These are phyloP conservation scores for Salmacisia buchloeana DNA, from an alignment of 1,284 basidiomycete genomes.

Conservation along the genomic window DNA sequence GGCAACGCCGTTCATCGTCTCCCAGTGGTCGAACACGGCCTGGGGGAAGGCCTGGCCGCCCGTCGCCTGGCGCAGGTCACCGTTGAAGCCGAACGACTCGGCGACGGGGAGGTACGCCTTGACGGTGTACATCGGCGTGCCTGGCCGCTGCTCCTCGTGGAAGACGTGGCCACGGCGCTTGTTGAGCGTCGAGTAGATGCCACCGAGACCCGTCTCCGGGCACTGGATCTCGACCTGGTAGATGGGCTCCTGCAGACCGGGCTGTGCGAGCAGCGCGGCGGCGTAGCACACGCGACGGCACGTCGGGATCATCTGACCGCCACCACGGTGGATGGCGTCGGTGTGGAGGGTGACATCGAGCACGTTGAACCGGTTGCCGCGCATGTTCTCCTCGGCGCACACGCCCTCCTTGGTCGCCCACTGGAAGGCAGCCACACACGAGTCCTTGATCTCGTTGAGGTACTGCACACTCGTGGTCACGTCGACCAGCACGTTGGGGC, in stretches of 20 bases:
- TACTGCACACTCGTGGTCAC: constrained; percentile 89
- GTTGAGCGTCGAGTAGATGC: constrained; percentile 91
- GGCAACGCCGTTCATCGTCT: constrained; percentile 69
- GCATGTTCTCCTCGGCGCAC: constrained; percentile 94
- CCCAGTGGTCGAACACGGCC: constrained; percentile 71
- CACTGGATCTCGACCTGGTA: constrained; percentile 98
- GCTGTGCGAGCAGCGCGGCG: constrained; percentile 82
- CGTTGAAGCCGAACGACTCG: constrained; percentile 99
- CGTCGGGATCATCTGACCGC: constrained; percentile 95
- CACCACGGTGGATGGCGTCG: constrained; percentile 99
- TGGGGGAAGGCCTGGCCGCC: constrained; percentile 98
- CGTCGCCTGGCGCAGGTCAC: constrained; percentile 84
- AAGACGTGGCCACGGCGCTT: constrained; percentile 98
- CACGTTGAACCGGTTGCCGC: constrained; percentile 93
- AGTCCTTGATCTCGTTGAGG: constrained; percentile 93
- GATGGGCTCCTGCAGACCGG: constrained; percentile 91
- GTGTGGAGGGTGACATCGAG: constrained; percentile 95
- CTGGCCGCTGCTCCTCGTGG: constrained; percentile 91
- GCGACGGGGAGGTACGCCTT: constrained; percentile 96
- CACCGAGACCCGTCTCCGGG: constrained; percentile 94
- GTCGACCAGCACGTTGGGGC: constrained; percentile 94
- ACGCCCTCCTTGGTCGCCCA: constrained; percentile 88
- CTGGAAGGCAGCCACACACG: constrained; percentile 97
- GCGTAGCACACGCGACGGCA: constrained; percentile 95
- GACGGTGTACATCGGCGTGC: constrained; percentile 99